These are phyloP conservation scores for Leptographium radiaticola DNA, from an alignment of 2,329 filamentous ascomycete species.

Conservation along the genomic window DNA sequence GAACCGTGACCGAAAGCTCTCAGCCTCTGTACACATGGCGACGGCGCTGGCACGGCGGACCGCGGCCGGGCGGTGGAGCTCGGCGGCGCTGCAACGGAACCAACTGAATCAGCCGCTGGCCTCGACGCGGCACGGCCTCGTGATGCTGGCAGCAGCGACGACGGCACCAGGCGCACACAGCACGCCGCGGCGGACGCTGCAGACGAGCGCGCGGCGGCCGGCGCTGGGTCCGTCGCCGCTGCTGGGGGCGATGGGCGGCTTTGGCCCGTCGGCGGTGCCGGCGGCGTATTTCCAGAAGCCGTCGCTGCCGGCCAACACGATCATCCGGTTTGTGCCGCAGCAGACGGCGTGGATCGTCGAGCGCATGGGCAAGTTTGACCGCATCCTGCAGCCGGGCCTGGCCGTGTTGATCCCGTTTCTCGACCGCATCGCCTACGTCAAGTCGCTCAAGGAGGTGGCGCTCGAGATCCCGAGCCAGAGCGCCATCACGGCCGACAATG, in stretches of 20 bases:
- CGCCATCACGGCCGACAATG: constrained; percentile 96
- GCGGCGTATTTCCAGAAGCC: constrained; percentile 70
- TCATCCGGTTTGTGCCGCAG: constrained; percentile 95
- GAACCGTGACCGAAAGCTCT: neutral
- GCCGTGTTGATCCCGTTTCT: constrained; percentile 81
- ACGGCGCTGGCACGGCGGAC: constrained; percentile 1
- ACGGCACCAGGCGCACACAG: neutral
- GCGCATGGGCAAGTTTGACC: constrained; percentile 95
- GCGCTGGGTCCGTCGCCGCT: constrained; percentile 12
- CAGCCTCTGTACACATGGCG: neutral
- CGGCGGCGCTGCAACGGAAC: constrained; percentile 1
- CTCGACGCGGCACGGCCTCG: too few species aligned
- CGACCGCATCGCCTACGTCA: constrained; percentile 95
- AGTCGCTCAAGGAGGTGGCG: constrained; percentile 89
- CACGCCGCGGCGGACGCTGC: constrained; percentile 9
- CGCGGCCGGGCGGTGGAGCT: constrained; percentile 9
- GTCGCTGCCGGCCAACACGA: constrained; percentile 77
- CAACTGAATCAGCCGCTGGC: neutral
- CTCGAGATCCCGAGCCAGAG: constrained; percentile 97
- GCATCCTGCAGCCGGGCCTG: constrained; percentile 83
- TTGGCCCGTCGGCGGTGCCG: constrained; percentile 23
- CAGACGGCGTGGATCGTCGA: constrained; percentile 99
- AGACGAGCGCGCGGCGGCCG: constrained; percentile 12
- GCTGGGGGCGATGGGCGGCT: constrained; percentile 17
- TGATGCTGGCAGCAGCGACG: neutral